Conservation (phyloP, 306 rosid species). For the Luffa acutangula region DNA sequence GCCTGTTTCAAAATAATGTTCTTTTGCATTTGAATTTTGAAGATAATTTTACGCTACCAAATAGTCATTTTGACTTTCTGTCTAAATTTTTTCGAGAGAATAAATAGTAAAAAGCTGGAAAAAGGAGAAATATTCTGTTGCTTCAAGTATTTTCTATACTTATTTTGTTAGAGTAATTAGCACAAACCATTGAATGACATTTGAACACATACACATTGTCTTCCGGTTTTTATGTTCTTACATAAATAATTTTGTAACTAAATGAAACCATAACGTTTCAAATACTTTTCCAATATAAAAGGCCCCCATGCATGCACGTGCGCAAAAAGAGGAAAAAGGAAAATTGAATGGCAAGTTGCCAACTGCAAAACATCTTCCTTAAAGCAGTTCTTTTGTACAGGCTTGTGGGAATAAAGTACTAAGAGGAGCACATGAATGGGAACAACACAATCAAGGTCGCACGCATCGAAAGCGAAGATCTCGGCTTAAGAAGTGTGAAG, state of each 20-base stretch:
- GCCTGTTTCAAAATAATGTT: not conserved
- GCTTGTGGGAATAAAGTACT: constrained; percentile 77
- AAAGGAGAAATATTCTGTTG: not conserved
- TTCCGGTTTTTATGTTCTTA: not conserved
- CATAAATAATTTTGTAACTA: not conserved
- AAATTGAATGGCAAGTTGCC: not conserved
- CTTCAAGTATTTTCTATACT: not conserved
- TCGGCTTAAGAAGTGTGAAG: constrained; percentile 36
- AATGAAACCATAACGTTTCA: not conserved
- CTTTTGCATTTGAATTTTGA: not conserved
- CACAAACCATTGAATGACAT: not conserved
- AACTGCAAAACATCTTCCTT: not conserved
- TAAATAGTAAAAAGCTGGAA: not conserved
- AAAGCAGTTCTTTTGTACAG: constrained; percentile 22
- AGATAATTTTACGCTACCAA: not conserved
- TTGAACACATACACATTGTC: not conserved
- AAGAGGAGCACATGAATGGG: constrained; percentile 88
- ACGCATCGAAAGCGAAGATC: constrained; percentile 68
- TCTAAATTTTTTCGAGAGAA: not conserved
- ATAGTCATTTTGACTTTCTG: not conserved
- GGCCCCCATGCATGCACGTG: too few species aligned
- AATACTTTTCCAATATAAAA: not conserved
- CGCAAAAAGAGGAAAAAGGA: not conserved
- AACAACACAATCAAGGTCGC: constrained; percentile 72
- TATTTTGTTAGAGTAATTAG: not conserved